Percentiles rank a stretch among this genome's conserved stretches.
These are phyloP conservation scores for Mucor velutinosus DNA, from an alignment of 371 early-diverging fungal species.

Conservation along the genomic window DNA sequence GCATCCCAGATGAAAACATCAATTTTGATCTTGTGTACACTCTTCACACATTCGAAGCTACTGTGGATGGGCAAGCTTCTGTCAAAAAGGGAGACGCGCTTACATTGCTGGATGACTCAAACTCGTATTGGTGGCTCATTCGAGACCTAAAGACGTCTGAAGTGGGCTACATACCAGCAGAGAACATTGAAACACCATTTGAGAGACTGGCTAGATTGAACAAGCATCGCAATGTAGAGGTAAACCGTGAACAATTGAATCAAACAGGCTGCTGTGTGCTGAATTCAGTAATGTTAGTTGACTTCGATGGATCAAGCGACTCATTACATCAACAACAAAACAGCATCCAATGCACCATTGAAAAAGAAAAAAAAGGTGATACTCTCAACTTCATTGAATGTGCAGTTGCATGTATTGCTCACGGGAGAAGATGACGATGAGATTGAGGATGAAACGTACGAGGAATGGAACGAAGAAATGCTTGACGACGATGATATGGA, in stretches of 20 bases:
- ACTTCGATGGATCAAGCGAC: constrained; percentile 28
- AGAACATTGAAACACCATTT: constrained; percentile 88
- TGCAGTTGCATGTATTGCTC: constrained; percentile 26
- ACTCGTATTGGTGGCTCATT: constrained; percentile 96
- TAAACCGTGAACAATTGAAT: constrained; percentile 1
- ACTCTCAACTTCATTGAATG: constrained; percentile 21
- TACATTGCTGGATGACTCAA: constrained; percentile 85
- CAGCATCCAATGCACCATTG: neutral
- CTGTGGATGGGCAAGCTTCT: constrained; percentile 90
- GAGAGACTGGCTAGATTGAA: constrained; percentile 91
- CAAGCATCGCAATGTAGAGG: constrained; percentile 74
- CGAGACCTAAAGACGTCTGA: constrained; percentile 78
- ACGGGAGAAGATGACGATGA: constrained; percentile 26
- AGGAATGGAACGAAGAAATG: constrained; percentile 35
- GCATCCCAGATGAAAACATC: constrained; percentile 38
- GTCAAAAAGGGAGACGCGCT: constrained; percentile 85
- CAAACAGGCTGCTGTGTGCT: neutral
- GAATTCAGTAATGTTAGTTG: neutral
- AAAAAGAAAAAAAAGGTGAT: constrained; percentile 16
- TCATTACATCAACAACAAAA: constrained; percentile 14
- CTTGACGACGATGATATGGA: constrained; percentile 15
- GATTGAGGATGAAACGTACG: constrained; percentile 28
- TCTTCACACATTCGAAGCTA: constrained; percentile 87
- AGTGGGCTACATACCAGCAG: constrained; percentile 94
- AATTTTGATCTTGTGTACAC: constrained; percentile 74